Conservation (phyloP, 2,329 filamentous ascomycete genomes). For the Colletotrichum tofieldiae region DNA sequence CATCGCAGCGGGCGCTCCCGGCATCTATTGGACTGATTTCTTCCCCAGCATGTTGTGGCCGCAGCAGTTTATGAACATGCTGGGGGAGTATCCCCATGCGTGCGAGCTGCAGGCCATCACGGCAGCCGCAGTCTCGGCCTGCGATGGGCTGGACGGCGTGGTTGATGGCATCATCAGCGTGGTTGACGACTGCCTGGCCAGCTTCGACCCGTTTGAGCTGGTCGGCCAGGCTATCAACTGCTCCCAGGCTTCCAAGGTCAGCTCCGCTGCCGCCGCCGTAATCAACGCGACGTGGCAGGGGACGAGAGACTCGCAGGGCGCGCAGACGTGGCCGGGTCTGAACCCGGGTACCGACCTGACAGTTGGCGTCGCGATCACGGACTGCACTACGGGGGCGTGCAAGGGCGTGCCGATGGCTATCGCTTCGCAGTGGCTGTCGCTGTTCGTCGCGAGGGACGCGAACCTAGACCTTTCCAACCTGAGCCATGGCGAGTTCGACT, state of each 20-base stretch:
- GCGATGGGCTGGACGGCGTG: conserved; percentile 64
- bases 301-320: neutral
- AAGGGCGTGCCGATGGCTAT: conserved; percentile 18
- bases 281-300: conserved; percentile 45
- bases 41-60: conserved; percentile 38
- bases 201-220: conserved; percentile 35
- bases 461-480: conserved; percentile 45
- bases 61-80: conserved; percentile 26
- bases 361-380: conserved; percentile 19
- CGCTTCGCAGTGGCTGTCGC: conserved; percentile 45
- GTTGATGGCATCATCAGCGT: conserved; percentile 63
- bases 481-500: conserved; percentile 42
- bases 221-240: conserved; percentile 19
- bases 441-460: conserved; percentile 50
- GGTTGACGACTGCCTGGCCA: neutral
- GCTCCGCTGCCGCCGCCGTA: conserved; percentile 37
- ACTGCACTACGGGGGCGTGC: neutral
- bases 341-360: conserved; percentile 40
- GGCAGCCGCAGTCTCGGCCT: conserved; percentile 60
- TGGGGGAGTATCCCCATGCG: conserved; percentile 15
- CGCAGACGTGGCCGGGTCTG: conserved; percentile 29
- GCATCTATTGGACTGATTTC: conserved; percentile 49
- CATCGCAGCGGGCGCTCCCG: conserved; percentile 64
- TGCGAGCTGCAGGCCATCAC: conserved; percentile 52
- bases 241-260: conserved; percentile 8